These are phyloP conservation scores for Ophiostoma perfectum DNA, from an alignment of 2,329 filamentous ascomycete genomes.

Conservation along the genomic window DNA sequence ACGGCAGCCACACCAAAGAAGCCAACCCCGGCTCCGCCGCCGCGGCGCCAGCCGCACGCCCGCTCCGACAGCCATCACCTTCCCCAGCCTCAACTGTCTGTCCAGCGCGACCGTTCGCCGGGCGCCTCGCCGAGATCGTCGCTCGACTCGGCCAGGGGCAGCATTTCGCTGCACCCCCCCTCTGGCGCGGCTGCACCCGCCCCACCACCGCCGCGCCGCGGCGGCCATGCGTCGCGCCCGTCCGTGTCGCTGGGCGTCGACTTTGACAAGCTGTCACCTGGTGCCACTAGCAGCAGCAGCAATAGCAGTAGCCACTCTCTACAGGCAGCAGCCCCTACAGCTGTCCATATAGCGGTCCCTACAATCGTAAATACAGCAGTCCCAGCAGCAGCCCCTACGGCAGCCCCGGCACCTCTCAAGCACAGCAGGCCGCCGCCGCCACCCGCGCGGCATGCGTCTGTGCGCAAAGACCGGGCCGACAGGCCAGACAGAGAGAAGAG, in stretches of 20 bases:
- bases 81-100: not conserved
- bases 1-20: not conserved
- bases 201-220: constrained; percentile 52
- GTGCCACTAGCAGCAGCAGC: constrained; percentile 24
- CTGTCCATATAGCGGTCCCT: not conserved
- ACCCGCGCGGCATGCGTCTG: constrained; percentile 32
- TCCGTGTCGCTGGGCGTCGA: constrained; percentile 17
- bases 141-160: constrained; percentile 42
- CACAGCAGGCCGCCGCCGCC: constrained; percentile 34
- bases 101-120: constrained; percentile 22
- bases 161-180: not conserved
- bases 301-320: constrained; percentile 22
- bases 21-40: constrained; percentile 43
- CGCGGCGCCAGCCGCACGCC: constrained; percentile 40
- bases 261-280: not conserved
- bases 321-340: not conserved
- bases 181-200: constrained; percentile 37
- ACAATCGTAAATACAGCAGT: not conserved
- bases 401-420: not conserved
- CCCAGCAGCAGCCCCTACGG: not conserved
- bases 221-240: constrained; percentile 37
- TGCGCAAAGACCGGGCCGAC: constrained; percentile 37
- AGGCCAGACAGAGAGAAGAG: constrained; percentile 32
- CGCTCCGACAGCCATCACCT: constrained; percentile 6
- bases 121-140: constrained; percentile 43